Evolutionary conservation across 169 alveolate genomes (phyloP).

Genomic region (Plasmodium gaboni): DNA sequence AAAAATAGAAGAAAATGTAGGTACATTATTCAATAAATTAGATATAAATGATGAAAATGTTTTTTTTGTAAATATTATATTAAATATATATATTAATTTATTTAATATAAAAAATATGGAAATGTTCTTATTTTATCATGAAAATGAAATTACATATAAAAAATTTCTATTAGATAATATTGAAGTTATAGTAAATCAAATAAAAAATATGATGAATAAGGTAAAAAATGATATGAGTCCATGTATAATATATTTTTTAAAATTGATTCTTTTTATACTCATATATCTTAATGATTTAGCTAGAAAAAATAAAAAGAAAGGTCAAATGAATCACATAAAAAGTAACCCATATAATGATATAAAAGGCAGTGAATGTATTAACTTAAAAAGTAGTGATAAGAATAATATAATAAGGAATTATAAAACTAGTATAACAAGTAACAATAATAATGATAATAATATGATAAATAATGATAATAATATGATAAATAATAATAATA

Average conservation of each 20-base stretch:
- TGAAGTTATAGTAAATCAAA: slow-evolving; percentile 39
- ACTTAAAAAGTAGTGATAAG: neutral
- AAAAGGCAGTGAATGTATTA: neutral
- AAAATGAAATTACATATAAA: slow-evolving; percentile 44
- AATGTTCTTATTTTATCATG: slow-evolving; percentile 30
- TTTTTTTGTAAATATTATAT: slow-evolving; percentile 51
- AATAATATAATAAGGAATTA: neutral
- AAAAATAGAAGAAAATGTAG: neutral
- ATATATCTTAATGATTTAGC: slow-evolving; percentile 32
- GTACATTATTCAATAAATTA: neutral
- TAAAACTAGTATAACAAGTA: neutral
- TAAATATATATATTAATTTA: slow-evolving; percentile 46
- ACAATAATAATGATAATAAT: neutral
- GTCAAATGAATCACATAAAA: slow-evolving; percentile 5
- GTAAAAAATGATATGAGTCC: slow-evolving; percentile 12
- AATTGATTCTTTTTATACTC: slow-evolving; percentile 30
- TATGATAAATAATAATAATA: no score
- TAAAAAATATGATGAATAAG: slow-evolving; percentile 48
- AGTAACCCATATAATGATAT: no score
- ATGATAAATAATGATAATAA: neutral
- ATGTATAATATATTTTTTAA: slow-evolving; percentile 48
- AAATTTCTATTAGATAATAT: slow-evolving; percentile 41
- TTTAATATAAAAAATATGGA: slow-evolving; percentile 33
- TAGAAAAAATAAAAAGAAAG: slow-evolving; percentile 12
- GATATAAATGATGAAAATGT: slow-evolving; percentile 37